phyloP scores from a whole-genome alignment of 1,139 yeast genomes.

The Hansenula lynferdii region DNA sequence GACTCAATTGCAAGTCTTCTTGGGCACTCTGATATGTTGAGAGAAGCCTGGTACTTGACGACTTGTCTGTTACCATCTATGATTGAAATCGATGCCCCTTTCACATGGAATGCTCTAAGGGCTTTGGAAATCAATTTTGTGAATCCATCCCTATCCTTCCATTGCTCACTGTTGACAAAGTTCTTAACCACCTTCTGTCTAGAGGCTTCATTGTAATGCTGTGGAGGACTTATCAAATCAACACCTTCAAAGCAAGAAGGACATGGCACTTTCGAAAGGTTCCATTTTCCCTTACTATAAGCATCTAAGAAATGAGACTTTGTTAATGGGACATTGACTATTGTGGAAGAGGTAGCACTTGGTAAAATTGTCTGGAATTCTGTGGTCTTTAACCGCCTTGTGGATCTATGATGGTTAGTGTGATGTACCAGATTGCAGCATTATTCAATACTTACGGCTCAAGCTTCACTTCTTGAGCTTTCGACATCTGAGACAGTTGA shows the following conservation, averaged over 20 bases:
- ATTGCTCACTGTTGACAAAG: constrained; percentile 40
- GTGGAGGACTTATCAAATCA: constrained; percentile 59
- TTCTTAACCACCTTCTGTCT: constrained; percentile 39
- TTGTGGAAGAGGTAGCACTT: neutral
- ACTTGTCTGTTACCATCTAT: constrained; percentile 44
- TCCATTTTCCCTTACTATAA: constrained; percentile 56
- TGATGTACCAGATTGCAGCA: too few relatives aligned
- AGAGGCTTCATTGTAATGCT: constrained; percentile 39
- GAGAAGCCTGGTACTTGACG: constrained; percentile 43
- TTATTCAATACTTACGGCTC: too few relatives aligned
- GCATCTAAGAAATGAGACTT: constrained; percentile 58
- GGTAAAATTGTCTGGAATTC: neutral
- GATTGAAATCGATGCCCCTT: constrained; percentile 55
- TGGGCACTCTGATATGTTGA: constrained; percentile 45
- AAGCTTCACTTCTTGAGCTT: too few relatives aligned
- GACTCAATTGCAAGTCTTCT: constrained; percentile 58
- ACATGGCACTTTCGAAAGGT: constrained; percentile 48
- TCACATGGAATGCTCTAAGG: constrained; percentile 35
- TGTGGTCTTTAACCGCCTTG: neutral
- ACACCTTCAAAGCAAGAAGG: constrained; percentile 47
- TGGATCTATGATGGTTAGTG: too few relatives aligned
- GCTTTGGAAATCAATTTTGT: constrained; percentile 33
- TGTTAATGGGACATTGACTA: constrained; percentile 32
- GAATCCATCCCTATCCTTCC: constrained; percentile 43
- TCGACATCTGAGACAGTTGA: too few relatives aligned